Evolutionary conservation across 2,329 filamentous ascomycete species (phyloP).

Genomic region (Talaromyces sp.): DNA sequence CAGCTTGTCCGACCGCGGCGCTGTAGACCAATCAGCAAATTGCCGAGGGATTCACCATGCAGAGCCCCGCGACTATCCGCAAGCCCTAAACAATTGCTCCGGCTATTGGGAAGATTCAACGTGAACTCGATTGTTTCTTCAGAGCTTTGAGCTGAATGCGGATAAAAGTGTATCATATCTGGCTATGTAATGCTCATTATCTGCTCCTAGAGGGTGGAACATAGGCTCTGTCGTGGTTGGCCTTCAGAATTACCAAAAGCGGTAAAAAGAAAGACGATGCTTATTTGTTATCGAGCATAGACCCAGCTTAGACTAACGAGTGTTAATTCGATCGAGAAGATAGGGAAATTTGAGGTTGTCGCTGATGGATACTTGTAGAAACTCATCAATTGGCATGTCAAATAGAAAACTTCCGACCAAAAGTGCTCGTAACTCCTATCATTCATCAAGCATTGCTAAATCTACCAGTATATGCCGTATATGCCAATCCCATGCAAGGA

Average conservation of each 20-base stretch:
- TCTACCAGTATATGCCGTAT: neutral
- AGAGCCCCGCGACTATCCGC: neutral
- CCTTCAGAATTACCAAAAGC: neutral
- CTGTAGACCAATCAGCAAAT: neutral
- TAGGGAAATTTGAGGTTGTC: neutral
- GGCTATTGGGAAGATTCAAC: neutral
- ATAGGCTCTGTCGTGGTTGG: neutral
- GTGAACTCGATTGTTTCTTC: neutral
- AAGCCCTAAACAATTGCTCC: neutral
- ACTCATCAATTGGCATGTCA: neutral
- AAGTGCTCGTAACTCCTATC: neutral
- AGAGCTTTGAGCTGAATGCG: neutral
- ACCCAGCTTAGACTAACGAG: neutral
- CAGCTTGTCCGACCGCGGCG: neutral
- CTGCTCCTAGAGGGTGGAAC: neutral
- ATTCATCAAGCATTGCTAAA: neutral
- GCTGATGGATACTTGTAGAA: neutral
- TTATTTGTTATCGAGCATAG: neutral
- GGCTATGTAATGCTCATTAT: neutral
- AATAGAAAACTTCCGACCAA: neutral
- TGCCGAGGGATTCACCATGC: neutral
- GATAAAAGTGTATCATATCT: neutral
- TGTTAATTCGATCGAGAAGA: neutral
- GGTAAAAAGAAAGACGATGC: neutral
- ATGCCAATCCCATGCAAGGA: constrained; percentile 8